Evolutionary conservation across 2,329 filamentous ascomycete genomes (phyloP).

Genomic region (Beauveria brongniartii): DNA sequence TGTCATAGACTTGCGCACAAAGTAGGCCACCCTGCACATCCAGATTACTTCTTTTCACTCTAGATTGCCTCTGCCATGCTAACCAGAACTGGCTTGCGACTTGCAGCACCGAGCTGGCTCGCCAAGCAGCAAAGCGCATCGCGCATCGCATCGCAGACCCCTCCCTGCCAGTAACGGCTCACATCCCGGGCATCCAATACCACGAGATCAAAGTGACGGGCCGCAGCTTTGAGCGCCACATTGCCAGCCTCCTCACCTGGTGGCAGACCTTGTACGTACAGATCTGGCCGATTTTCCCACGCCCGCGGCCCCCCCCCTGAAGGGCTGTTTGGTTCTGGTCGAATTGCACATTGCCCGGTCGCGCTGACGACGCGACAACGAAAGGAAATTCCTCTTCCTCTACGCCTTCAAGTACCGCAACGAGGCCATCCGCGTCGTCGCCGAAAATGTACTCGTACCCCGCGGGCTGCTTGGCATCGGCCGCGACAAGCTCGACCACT

Average conservation of each 20-base stretch:
- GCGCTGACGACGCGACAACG: too few species aligned
- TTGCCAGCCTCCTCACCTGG: constrained; percentile 63
- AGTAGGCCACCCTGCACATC: constrained; percentile 36
- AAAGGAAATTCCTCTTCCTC: constrained; percentile 43
- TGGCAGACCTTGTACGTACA: constrained; percentile 49
- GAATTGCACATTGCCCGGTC: too few species aligned
- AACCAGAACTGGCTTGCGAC: not conserved
- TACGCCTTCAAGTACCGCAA: constrained; percentile 60
- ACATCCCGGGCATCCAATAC: constrained; percentile 58
- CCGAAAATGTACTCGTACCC: constrained; percentile 60
- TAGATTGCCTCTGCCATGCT: not conserved
- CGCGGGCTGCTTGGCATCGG: constrained; percentile 65
- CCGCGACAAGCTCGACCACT: constrained; percentile 60
- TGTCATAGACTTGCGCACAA: constrained; percentile 72
- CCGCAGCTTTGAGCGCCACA: constrained; percentile 56
- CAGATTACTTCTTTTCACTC: not conserved
- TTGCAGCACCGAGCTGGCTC: constrained; percentile 61
- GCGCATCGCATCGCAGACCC: constrained; percentile 30
- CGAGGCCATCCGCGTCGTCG: constrained; percentile 62
- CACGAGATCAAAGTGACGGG: constrained; percentile 67
- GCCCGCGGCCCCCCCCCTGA: not conserved
- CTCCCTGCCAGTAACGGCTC: constrained; percentile 46
- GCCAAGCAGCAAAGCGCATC: constrained; percentile 55
- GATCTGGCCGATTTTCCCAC: not conserved
- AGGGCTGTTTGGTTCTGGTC: too few species aligned